phyloP scores from a whole-genome alignment of 2,329 filamentous ascomycete species.

The Fusarium cicatricum region DNA sequence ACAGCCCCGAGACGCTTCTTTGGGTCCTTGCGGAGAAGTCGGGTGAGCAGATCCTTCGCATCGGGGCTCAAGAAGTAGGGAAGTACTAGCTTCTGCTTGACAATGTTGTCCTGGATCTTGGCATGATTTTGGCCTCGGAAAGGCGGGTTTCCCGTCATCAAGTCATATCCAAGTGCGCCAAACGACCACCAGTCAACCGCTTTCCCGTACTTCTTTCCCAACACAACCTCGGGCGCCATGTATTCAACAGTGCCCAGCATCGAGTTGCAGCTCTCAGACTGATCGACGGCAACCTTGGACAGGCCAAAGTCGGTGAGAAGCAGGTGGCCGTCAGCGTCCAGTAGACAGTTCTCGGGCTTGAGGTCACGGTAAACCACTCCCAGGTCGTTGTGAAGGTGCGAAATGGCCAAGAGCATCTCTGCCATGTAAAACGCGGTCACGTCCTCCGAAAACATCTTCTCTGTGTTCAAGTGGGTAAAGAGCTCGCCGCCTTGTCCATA shows the following conservation, averaged over 20 bases:
- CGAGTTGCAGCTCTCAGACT: constrained; percentile 76
- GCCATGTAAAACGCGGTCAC: constrained; percentile 98
- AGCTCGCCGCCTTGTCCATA: constrained; percentile 97
- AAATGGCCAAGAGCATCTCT: constrained; percentile 93
- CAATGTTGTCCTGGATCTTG: constrained; percentile 95
- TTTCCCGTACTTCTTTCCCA: constrained; percentile 88
- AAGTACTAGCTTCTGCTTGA: constrained; percentile 87
- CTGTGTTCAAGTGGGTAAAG: constrained; percentile 91
- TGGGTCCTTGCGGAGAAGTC: constrained; percentile 91
- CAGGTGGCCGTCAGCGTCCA: constrained; percentile 90
- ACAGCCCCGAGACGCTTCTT: constrained; percentile 86
- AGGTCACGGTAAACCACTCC: constrained; percentile 97
- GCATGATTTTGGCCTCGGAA: constrained; percentile 91
- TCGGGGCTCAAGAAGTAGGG: constrained; percentile 93
- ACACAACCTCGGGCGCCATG: constrained; percentile 96
- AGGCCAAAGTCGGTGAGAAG: constrained; percentile 96
- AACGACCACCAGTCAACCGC: constrained; percentile 99
- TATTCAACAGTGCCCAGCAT: constrained; percentile 96
- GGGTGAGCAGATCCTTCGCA: constrained; percentile 91
- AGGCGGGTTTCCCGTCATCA: constrained; percentile 91
- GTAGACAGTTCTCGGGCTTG: constrained; percentile 96
- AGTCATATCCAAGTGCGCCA: constrained; percentile 88
- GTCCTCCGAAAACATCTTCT: constrained; percentile 93
- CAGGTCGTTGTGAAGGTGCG: constrained; percentile 89
- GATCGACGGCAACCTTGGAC: constrained; percentile 87